phyloP scores from a whole-genome alignment of 1,284 basidiomycete genomes.

The Trichosporon sp. region DNA sequence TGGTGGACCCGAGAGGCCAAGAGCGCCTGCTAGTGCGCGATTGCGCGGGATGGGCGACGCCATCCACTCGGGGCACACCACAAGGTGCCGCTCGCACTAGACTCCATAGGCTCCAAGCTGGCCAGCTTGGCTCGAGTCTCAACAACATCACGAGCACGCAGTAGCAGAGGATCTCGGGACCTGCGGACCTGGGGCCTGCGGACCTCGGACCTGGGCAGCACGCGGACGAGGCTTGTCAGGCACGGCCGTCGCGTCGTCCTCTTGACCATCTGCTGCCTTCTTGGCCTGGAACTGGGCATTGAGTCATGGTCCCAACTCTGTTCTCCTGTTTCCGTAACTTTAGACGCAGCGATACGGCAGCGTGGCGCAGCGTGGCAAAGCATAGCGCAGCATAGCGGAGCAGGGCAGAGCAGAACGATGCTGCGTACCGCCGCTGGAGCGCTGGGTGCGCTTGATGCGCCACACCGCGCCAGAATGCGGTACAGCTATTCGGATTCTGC shows the following conservation, averaged over 20 bases:
- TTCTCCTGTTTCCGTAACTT: slow-evolving; percentile 2
- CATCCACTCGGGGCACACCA: background rate
- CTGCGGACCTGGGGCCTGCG: background rate
- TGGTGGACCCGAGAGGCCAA: background rate
- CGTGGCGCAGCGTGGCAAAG: background rate
- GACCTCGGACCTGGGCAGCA: background rate
- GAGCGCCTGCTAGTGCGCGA: background rate
- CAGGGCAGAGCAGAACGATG: too few relatives aligned
- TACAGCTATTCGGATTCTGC: background rate
- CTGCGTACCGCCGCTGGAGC: too few relatives aligned
- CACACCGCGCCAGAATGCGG: background rate
- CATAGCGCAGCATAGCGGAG: background rate
- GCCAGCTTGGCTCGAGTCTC: background rate
- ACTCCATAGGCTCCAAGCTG: too few relatives aligned
- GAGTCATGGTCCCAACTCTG: slow-evolving; percentile 1
- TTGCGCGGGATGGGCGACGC: background rate
- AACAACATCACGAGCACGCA: background rate
- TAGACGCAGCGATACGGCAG: background rate
- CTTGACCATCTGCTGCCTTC: background rate
- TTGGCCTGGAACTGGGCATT: background rate
- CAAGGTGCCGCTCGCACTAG: background rate
- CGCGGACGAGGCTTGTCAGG: background rate
- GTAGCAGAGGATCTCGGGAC: background rate
- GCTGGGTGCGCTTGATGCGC: too few relatives aligned
- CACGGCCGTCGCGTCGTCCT: background rate